phyloP scores from a whole-genome alignment of 257 asterid genomes.

The Solanum etuberosum region DNA sequence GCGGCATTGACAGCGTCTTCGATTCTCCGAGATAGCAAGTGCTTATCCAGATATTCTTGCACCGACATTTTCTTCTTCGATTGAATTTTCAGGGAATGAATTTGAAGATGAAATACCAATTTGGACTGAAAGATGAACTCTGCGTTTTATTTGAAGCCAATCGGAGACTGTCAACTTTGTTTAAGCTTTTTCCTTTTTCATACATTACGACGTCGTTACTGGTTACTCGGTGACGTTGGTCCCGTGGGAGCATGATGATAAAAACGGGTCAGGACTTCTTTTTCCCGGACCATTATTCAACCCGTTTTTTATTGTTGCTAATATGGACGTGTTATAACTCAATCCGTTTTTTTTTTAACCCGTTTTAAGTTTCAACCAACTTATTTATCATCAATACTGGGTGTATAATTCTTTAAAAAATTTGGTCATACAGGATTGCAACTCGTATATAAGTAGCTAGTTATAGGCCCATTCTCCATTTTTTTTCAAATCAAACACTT shows the following conservation, averaged over 20 bases:
- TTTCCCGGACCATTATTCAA: not conserved
- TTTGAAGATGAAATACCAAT: not conserved
- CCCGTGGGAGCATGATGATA: not conserved
- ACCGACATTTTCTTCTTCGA: conserved; percentile 53
- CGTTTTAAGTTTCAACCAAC: too few relatives aligned
- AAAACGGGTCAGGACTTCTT: not conserved
- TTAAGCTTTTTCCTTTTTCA: not conserved
- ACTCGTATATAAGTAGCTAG: too few relatives aligned
- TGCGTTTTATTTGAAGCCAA: not conserved
- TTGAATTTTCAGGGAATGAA: not conserved
- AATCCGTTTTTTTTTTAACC: too few relatives aligned
- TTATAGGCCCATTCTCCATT: too few relatives aligned
- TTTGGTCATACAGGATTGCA: too few relatives aligned
- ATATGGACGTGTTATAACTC: not conserved
- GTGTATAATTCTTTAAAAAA: too few relatives aligned
- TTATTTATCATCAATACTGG: too few relatives aligned
- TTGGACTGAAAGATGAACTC: not conserved
- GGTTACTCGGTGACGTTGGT: not conserved
- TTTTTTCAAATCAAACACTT: not conserved
- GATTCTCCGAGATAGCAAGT: conserved; percentile 79
- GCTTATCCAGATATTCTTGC: conserved; percentile 89
- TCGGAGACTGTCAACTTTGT: not conserved
- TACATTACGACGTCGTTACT: not conserved
- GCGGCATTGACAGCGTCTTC: conserved; percentile 99
- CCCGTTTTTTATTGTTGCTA: not conserved